phyloP scores from a whole-genome alignment of 78 protist species.

The Guillardia theta region DNA sequence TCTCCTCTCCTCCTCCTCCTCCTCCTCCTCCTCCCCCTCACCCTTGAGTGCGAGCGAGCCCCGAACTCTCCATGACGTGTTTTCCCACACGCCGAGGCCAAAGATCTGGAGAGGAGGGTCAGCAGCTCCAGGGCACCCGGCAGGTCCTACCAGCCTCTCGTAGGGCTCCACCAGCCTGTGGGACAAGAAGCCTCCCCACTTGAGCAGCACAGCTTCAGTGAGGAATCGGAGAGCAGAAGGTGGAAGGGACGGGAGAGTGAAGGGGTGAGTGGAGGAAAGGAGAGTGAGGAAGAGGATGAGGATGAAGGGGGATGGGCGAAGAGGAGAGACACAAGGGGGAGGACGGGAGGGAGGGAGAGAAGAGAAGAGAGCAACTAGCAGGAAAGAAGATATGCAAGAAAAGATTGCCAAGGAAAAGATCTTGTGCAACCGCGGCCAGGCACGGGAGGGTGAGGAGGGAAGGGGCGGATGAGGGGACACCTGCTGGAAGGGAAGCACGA shows the following conservation, averaged over 20 bases:
- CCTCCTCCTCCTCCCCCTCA: background rate
- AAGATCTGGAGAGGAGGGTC: no score
- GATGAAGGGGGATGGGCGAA: background rate
- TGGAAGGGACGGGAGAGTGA: background rate
- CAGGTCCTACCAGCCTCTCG: constrained; percentile 3
- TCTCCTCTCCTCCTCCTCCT: background rate
- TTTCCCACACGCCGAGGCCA: constrained; percentile 10
- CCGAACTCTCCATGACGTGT: background rate
- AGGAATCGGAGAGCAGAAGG: background rate
- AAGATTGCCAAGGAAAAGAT: background rate
- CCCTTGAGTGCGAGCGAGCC: background rate
- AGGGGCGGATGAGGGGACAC: background rate
- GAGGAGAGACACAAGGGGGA: background rate
- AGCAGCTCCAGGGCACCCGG: no score
- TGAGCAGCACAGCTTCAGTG: no score
- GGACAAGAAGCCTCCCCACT: constrained; percentile 22
- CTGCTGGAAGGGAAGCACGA: constrained; percentile 8
- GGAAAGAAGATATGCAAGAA: background rate
- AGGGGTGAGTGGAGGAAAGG: background rate
- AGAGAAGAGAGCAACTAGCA: background rate
- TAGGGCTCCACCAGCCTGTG: constrained; percentile 18
- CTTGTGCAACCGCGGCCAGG: background rate
- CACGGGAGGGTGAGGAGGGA: background rate
- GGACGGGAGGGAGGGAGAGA: background rate
- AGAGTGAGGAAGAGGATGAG: background rate